phyloP scores from a whole-genome alignment of 257 asterid genomes.

The Ballota nigra region DNA sequence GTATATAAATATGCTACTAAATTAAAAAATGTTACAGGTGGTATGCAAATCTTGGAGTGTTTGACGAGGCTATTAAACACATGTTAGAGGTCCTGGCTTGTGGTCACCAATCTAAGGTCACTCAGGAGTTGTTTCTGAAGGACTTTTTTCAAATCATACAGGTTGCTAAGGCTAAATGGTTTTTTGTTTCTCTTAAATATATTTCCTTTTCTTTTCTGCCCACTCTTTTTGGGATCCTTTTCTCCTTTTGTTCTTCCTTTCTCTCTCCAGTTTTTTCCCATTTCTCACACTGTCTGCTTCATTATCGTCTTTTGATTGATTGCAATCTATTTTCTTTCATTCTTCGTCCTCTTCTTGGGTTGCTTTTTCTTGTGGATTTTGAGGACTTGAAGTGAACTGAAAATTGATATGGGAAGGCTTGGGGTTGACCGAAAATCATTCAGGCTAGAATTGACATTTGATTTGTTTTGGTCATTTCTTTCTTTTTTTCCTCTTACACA shows the following conservation, averaged over 20 bases:
- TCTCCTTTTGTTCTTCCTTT: too few species aligned
- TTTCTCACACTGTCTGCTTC: too few species aligned
- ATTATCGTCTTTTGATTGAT: too few species aligned
- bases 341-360: too few species aligned
- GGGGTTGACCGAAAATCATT: too few species aligned
- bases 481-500: too few species aligned
- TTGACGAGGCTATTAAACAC: slow-evolving; percentile 81
- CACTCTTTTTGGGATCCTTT: too few species aligned
- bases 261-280: too few species aligned
- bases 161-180: slow-evolving; percentile 45
- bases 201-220: background rate
- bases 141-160: slow-evolving; percentile 81
- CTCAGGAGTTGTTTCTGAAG: slow-evolving; percentile 85
- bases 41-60: slow-evolving; percentile 89
- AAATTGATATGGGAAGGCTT: too few species aligned
- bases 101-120: slow-evolving; percentile 82
- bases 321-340: too few species aligned
- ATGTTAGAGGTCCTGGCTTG: slow-evolving; percentile 83
- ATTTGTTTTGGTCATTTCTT: background rate
- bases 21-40: slow-evolving; percentile 62
- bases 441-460: background rate
- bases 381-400: too few species aligned
- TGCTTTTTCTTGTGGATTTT: too few species aligned
- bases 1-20: slow-evolving; percentile 24
- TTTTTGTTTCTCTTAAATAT: slow-evolving; percentile 8